Conservation (phyloP, 352 stramenopile species). For the Globisporangium nodosum region DNA sequence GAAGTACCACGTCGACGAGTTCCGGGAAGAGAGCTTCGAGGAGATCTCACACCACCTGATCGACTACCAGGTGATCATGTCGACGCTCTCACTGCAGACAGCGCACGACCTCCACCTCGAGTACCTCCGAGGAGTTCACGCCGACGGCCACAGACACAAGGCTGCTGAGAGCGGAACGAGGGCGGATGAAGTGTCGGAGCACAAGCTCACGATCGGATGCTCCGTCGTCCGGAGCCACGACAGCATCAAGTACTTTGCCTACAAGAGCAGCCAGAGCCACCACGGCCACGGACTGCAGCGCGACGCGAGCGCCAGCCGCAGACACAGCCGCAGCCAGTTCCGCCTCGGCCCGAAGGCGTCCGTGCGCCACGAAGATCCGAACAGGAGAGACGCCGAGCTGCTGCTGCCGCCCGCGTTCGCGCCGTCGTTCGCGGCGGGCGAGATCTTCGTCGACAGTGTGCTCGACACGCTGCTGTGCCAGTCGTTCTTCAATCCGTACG, state of each 20-base stretch:
- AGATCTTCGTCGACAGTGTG: slow-evolving; percentile 55
- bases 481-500: slow-evolving; percentile 72
- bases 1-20: slow-evolving; percentile 36
- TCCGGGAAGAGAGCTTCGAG: slow-evolving; percentile 24
- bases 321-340: not conserved
- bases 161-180: not conserved
- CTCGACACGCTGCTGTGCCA: slow-evolving; percentile 63
- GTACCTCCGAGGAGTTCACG: slow-evolving; percentile 13
- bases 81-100: slow-evolving; percentile 39
- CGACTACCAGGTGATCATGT: slow-evolving; percentile 69
- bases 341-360: slow-evolving; percentile 11
- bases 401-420: slow-evolving; percentile 30
- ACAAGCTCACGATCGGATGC: slow-evolving; percentile 19
- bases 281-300: slow-evolving; percentile 17
- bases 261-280: slow-evolving; percentile 30
- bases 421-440: slow-evolving; percentile 43
- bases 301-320: slow-evolving; percentile 1
- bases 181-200: not conserved
- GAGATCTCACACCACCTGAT: slow-evolving; percentile 38
- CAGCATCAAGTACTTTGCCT: slow-evolving; percentile 53
- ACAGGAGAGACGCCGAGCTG: slow-evolving; percentile 14
- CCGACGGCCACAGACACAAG: not conserved
- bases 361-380: slow-evolving; percentile 10
- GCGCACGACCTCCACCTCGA: slow-evolving; percentile 32
- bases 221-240: slow-evolving; percentile 48